These are phyloP conservation scores for Claviceps pazoutovae DNA, from an alignment of 2,329 filamentous ascomycete species.

Conservation along the genomic window DNA sequence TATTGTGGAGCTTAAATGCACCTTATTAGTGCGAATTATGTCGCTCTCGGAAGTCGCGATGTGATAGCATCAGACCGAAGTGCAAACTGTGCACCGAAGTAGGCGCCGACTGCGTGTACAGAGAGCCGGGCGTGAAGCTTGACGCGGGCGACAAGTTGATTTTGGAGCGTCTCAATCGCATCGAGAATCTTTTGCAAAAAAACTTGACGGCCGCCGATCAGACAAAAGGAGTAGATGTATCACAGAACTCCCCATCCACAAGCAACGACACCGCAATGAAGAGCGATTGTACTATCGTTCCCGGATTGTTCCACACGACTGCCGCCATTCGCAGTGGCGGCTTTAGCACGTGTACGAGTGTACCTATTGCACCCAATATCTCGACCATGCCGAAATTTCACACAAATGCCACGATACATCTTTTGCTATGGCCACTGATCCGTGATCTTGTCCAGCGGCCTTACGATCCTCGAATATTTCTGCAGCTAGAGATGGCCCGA, in stretches of 20 bases:
- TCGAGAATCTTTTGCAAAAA: too few species aligned
- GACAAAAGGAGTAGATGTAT: conserved; percentile 38
- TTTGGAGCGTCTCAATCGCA: conserved; percentile 51
- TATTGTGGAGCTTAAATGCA: background rate
- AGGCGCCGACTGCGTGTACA: conserved; percentile 70
- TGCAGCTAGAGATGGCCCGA: conserved; percentile 68
- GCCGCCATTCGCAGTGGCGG: too few species aligned
- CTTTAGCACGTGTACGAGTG: too few species aligned
- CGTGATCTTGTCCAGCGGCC: conserved; percentile 61
- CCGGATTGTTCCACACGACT: too few species aligned
- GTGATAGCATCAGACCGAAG: conserved; percentile 67
- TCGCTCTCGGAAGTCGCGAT: conserved; percentile 65
- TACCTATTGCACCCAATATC: too few species aligned
- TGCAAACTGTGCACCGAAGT: conserved; percentile 74
- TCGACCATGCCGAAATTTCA: conserved; percentile 69
- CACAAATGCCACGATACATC: conserved; percentile 64
- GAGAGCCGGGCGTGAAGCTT: conserved; percentile 75
- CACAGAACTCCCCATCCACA: conserved; percentile 49
- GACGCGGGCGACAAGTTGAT: conserved; percentile 80
- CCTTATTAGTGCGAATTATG: conserved; percentile 59
- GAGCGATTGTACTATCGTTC: conserved; percentile 16
- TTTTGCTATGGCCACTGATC: conserved; percentile 71
- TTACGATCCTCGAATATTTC: conserved; percentile 67
- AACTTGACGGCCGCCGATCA: conserved; percentile 10
- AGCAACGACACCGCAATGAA: conserved; percentile 46